phyloP scores from a whole-genome alignment of 495 filamentous ascomycete genomes.

The Penicillium goetzii region DNA sequence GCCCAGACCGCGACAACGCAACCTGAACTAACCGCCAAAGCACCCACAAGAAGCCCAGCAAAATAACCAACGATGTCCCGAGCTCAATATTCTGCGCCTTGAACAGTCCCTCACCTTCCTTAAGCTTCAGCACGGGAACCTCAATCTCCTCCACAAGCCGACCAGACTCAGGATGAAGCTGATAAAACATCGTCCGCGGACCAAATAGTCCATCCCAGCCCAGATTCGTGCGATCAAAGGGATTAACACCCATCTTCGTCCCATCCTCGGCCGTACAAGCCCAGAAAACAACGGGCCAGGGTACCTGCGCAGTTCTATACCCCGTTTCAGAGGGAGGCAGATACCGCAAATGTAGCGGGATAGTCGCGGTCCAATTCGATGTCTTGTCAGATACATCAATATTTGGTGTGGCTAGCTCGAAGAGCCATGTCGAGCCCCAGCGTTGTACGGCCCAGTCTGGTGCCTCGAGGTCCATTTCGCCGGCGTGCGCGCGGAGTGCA shows the following conservation, averaged over 20 bases:
- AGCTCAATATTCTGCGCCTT: slow-evolving; percentile 63
- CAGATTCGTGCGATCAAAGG: slow-evolving; percentile 81
- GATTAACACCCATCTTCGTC: slow-evolving; percentile 73
- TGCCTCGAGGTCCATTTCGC: slow-evolving; percentile 90
- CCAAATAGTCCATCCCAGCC: slow-evolving; percentile 89
- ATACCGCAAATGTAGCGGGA: slow-evolving; percentile 90
- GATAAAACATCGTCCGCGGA: slow-evolving; percentile 81
- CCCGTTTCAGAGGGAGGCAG: slow-evolving; percentile 60
- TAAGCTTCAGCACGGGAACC: slow-evolving; percentile 71
- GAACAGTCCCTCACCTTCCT: slow-evolving; percentile 48
- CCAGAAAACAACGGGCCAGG: slow-evolving; percentile 89
- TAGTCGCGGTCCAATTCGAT: slow-evolving; percentile 67
- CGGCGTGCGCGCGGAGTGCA: slow-evolving; percentile 66
- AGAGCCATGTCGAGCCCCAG: slow-evolving; percentile 82
- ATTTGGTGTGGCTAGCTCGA: slow-evolving; percentile 67
- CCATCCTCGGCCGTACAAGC: slow-evolving; percentile 78
- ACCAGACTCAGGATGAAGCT: slow-evolving; percentile 63
- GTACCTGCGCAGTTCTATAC: slow-evolving; percentile 52
- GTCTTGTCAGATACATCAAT: slow-evolving; percentile 16
- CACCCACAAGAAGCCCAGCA: slow-evolving; percentile 76
- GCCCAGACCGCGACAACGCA: slow-evolving; percentile 24
- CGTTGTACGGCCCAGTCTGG: slow-evolving; percentile 75
- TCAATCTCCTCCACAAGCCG: slow-evolving; percentile 60
- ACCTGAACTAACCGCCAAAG: slow-evolving; percentile 63
- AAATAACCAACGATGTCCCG: slow-evolving; percentile 71